phyloP scores from a whole-genome alignment of 179 eudicot genomes.

The Silene coronaria region DNA sequence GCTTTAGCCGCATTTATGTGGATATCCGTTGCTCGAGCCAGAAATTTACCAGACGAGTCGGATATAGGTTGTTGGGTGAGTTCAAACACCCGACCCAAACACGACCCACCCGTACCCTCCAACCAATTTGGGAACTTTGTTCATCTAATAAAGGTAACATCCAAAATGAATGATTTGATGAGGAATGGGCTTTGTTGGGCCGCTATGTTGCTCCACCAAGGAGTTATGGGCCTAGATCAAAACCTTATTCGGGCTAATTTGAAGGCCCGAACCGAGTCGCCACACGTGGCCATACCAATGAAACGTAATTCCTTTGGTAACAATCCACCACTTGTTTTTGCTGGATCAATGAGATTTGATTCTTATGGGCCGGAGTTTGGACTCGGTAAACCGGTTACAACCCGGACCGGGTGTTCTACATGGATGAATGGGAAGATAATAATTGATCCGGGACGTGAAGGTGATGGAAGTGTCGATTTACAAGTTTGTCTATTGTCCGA shows the following conservation, averaged over 20 bases:
- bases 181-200: slow-evolving; percentile 1
- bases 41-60: not conserved
- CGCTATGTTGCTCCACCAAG: slow-evolving; percentile 6
- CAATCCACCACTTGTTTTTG: not conserved
- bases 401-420: not conserved
- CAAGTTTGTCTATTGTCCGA: slow-evolving; percentile 7
- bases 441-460: not conserved
- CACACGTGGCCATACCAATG: not conserved
- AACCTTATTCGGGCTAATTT: not conserved
- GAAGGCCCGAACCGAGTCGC: not conserved
- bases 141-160: not conserved
- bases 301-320: not conserved
- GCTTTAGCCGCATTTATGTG: slow-evolving; percentile 13
- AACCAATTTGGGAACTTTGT: slow-evolving; percentile 14
- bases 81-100: slow-evolving; percentile 12
- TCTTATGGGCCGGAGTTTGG: slow-evolving; percentile 1
- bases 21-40: slow-evolving; percentile 8
- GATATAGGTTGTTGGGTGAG: slow-evolving; percentile 6
- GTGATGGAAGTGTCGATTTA: slow-evolving; percentile 7
- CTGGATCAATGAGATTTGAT: not conserved
- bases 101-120: not conserved
- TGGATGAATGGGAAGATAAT: slow-evolving; percentile 6
- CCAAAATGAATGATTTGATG: slow-evolving; percentile 11
- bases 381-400: slow-evolving; percentile 2
- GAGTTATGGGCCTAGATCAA: not conserved